Conservation (phyloP, 345 rosid species). For the Dipteronia sinensis region DNA sequence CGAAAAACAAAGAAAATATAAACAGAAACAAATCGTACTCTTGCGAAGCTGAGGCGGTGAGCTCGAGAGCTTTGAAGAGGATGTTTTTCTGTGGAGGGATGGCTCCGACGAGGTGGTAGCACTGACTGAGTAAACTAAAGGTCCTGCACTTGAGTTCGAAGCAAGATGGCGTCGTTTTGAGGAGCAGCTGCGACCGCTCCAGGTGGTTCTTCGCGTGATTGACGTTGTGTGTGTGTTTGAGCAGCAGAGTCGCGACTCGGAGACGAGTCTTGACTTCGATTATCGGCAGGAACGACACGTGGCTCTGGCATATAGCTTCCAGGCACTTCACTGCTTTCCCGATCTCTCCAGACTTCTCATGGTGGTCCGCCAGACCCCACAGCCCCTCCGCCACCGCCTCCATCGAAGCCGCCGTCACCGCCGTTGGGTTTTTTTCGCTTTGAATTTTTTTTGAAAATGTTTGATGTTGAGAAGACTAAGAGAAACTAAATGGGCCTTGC, state of each 20-base stretch:
- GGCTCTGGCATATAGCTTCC: slow-evolving; percentile 85
- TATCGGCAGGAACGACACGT: slow-evolving; percentile 73
- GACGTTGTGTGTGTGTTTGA: slow-evolving; percentile 81
- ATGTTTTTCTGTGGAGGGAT: slow-evolving; percentile 82
- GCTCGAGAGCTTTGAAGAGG: slow-evolving; percentile 75
- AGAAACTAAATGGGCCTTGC: neutral
- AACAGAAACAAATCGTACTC: slow-evolving; percentile 22
- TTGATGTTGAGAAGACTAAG: neutral
- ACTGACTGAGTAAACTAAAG: slow-evolving; percentile 83
- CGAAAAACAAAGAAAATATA: neutral
- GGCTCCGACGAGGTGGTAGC: slow-evolving; percentile 84
- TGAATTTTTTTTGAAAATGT: neutral
- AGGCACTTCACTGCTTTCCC: slow-evolving; percentile 81
- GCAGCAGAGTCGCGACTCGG: slow-evolving; percentile 79
- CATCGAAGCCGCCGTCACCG: slow-evolving; percentile 32
- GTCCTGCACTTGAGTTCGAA: slow-evolving; percentile 79
- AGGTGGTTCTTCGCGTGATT: slow-evolving; percentile 87
- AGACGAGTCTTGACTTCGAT: slow-evolving; percentile 87
- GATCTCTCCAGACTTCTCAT: slow-evolving; percentile 70
- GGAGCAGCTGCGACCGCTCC: slow-evolving; percentile 75
- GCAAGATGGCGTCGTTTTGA: slow-evolving; percentile 84
- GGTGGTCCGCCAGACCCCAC: slow-evolving; percentile 88
- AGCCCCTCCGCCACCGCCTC: slow-evolving; percentile 88
- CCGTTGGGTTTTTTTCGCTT: neutral
- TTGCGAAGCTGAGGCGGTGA: slow-evolving; percentile 46